Percentiles rank a stretch among this genome's conserved stretches.
These are phyloP conservation scores for Neocucurbitaria cava DNA, from an alignment of 2,329 filamentous ascomycete genomes.

Conservation along the genomic window DNA sequence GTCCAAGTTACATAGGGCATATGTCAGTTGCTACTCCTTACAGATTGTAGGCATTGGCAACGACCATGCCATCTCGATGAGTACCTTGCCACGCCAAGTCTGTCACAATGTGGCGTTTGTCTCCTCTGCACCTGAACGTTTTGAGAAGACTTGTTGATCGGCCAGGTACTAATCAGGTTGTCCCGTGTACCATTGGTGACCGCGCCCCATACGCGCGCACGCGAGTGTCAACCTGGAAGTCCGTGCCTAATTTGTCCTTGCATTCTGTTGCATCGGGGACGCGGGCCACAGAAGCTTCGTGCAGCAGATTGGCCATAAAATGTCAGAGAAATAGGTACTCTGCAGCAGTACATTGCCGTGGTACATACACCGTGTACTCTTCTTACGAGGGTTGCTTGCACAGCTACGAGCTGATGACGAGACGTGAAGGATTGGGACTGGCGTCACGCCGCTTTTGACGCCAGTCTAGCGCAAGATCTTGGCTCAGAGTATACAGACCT, in stretches of 20 bases:
- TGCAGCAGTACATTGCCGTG: constrained; percentile 14
- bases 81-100: constrained; percentile 15
- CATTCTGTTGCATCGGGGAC: constrained; percentile 36
- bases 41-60: constrained; percentile 1
- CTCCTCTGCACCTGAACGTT: constrained; percentile 28
- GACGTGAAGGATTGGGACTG: constrained; percentile 28
- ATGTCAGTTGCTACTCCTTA: constrained; percentile 18
- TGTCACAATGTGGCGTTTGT: constrained; percentile 22
- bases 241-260: constrained; percentile 26
- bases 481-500: constrained; percentile 35
- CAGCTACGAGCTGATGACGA: constrained; percentile 30
- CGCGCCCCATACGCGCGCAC: constrained; percentile 19
- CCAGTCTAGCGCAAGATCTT: constrained; percentile 35
- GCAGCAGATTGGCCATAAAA: constrained; percentile 18
- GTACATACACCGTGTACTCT: constrained; percentile 1
- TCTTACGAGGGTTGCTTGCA: constrained; percentile 14
- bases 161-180: constrained; percentile 31
- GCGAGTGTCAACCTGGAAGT: constrained; percentile 22
- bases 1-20: constrained; percentile 13
- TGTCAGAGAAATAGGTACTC: constrained; percentile 15
- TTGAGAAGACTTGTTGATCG: constrained; percentile 25
- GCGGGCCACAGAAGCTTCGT: constrained; percentile 34
- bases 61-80: constrained; percentile 21
- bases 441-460: constrained; percentile 32
- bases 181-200: constrained; percentile 15